Percentiles rank a stretch among this genome's conserved stretches.
These are phyloP conservation scores for Mycena leptocephala DNA, from an alignment of 768 basidiomycete genomes.

Conservation along the genomic window DNA sequence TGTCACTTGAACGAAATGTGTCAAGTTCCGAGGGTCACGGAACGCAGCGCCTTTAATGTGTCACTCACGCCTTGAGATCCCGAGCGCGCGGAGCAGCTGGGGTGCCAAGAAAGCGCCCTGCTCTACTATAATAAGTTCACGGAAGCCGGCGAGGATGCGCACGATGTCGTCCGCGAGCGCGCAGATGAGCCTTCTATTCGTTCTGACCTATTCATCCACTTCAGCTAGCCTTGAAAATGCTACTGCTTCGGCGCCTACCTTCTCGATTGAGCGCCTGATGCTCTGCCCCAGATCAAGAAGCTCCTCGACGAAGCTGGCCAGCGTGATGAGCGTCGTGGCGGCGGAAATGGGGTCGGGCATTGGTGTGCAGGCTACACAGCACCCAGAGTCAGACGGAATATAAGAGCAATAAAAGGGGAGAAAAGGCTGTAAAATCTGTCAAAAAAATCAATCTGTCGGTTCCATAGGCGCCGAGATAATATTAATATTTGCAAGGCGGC, in stretches of 20 bases:
- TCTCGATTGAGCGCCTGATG: slow-evolving; percentile 23
- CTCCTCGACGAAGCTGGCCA: slow-evolving; percentile 28
- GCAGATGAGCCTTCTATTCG: background rate
- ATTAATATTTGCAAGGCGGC: background rate
- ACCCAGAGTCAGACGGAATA: background rate
- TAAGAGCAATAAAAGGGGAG: background rate
- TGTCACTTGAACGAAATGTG: background rate
- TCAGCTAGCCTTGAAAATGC: background rate
- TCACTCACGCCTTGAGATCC: slow-evolving; percentile 28
- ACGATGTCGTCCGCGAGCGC: slow-evolving; percentile 20
- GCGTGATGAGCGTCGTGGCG: slow-evolving; percentile 22
- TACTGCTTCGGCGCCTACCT: background rate
- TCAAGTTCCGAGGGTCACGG: too few relatives aligned
- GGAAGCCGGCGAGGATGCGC: background rate
- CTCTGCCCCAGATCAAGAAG: slow-evolving; percentile 19
- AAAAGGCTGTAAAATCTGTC: slow-evolving; percentile 1
- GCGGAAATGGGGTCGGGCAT: slow-evolving; percentile 25
- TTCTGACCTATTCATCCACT: background rate
- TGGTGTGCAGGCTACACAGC: background rate
- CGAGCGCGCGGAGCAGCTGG: slow-evolving; percentile 11
- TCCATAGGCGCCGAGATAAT: background rate
- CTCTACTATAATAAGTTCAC: background rate
- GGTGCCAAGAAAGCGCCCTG: slow-evolving; percentile 3
- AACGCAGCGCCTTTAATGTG: background rate
- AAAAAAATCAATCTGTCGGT: background rate